A percentile compares a stretch with the other conserved stretches of the same genome.
These are phyloP conservation scores for Leishmania turanica DNA, from an alignment of 208 protist species.

Conservation along the genomic window DNA sequence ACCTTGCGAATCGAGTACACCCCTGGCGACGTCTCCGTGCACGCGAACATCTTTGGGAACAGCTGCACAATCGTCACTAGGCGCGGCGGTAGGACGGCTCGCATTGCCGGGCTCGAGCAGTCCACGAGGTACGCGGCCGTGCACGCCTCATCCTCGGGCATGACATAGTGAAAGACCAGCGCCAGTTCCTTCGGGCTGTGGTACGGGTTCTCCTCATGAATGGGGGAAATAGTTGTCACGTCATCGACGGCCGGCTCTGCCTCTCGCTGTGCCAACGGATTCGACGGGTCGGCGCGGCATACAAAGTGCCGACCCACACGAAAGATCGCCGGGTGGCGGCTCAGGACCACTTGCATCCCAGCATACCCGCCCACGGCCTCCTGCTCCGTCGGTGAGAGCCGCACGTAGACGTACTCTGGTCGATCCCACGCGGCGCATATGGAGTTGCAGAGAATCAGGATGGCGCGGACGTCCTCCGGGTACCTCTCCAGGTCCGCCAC, in stretches of 20 bases:
- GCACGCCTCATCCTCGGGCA: slow-evolving; percentile 62
- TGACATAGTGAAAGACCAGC: slow-evolving; percentile 82
- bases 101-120: slow-evolving; percentile 82
- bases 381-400: slow-evolving; percentile 52
- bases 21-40: slow-evolving; percentile 74
- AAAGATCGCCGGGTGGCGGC: slow-evolving; percentile 73
- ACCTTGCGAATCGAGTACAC: slow-evolving; percentile 75
- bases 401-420: slow-evolving; percentile 82
- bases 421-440: slow-evolving; percentile 77
- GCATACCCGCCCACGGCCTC: slow-evolving; percentile 61
- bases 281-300: slow-evolving; percentile 71
- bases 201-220: slow-evolving; percentile 85
- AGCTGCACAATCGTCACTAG: slow-evolving; percentile 66
- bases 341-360: slow-evolving; percentile 55
- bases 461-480: slow-evolving; percentile 67
- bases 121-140: slow-evolving; percentile 64
- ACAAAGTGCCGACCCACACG: slow-evolving; percentile 67
- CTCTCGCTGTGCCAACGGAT: slow-evolving; percentile 51
- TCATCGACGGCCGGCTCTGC: slow-evolving; percentile 52
- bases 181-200: slow-evolving; percentile 55
- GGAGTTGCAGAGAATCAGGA: slow-evolving; percentile 57
- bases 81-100: slow-evolving; percentile 67
- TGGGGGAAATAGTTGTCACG: slow-evolving; percentile 39
- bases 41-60: slow-evolving; percentile 77
- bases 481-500: slow-evolving; percentile 64